phyloP scores from a whole-genome alignment of 2,329 filamentous ascomycete genomes.

The Beauveria brongniartii region DNA sequence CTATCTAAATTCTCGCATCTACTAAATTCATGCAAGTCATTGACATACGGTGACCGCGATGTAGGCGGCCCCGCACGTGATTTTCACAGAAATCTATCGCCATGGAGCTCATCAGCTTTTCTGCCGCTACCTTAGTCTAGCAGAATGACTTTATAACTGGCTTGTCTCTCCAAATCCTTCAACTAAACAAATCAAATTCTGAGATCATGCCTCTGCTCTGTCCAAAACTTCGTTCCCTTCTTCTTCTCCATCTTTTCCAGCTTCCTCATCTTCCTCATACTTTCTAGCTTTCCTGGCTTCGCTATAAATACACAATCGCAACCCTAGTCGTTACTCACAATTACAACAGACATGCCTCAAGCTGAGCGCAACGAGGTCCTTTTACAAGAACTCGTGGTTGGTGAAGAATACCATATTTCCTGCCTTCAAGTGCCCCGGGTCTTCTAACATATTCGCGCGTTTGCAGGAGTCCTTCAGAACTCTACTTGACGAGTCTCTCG shows the following conservation, averaged over 20 bases:
- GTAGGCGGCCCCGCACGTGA: neutral
- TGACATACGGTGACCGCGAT: neutral
- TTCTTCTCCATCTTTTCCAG: neutral
- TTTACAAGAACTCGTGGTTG: slow-evolving; percentile 1
- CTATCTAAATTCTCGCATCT: neutral
- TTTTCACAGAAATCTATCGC: neutral
- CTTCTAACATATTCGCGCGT: neutral
- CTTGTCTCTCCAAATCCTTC: neutral
- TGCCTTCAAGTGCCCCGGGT: neutral
- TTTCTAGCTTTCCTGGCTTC: neutral
- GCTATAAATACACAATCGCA: neutral
- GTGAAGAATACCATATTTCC: neutral
- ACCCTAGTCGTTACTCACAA: neutral
- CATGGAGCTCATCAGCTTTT: neutral
- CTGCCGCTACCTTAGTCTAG: neutral
- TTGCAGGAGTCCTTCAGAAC: slow-evolving; percentile 62
- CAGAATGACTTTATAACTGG: neutral
- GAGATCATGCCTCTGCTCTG: neutral
- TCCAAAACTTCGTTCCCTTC: neutral
- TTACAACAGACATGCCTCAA: neutral
- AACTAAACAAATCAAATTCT: neutral
- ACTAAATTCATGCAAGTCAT: neutral
- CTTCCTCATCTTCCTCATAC: neutral
- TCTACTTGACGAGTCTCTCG: slow-evolving; percentile 66
- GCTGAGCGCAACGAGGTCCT: neutral